Evolutionary conservation across 805 yeast species (phyloP).

Genomic region (Saturnispora dispora): DNA sequence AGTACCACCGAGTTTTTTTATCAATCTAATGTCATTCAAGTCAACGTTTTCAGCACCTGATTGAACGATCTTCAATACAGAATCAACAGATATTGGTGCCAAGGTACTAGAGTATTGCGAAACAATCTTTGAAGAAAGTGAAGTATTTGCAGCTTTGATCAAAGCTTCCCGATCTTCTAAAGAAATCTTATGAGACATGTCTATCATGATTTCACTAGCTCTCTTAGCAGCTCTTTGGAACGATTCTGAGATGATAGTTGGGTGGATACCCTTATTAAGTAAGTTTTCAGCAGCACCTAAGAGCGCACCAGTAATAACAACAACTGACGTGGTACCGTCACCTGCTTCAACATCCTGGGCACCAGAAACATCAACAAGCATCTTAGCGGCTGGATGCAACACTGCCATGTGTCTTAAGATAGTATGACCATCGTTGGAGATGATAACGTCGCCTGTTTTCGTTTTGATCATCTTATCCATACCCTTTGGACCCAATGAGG

Average conservation of each 20-base stretch:
- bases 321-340: slow-evolving; percentile 98
- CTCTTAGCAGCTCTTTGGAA: slow-evolving; percentile 83
- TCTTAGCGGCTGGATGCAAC: slow-evolving; percentile 95
- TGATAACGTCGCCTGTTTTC: slow-evolving; percentile 81
- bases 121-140: slow-evolving; percentile 89
- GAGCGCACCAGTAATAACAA: slow-evolving; percentile 87
- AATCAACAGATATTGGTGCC: slow-evolving; percentile 91
- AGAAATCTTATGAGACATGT: slow-evolving; percentile 77
- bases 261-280: slow-evolving; percentile 86
- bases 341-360: slow-evolving; percentile 99
- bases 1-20: slow-evolving; percentile 95
- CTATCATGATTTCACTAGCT: slow-evolving; percentile 71
- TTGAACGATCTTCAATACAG: slow-evolving; percentile 62
- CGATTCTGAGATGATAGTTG: slow-evolving; percentile 87
- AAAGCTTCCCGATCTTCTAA: slow-evolving; percentile 74
- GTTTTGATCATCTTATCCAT: slow-evolving; percentile 99
- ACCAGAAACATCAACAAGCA: slow-evolving; percentile 91
- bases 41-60: slow-evolving; percentile 59
- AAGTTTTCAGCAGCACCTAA: slow-evolving; percentile 92
- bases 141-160: slow-evolving; percentile 88
- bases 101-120: slow-evolving; percentile 80
- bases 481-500: slow-evolving; percentile 96
- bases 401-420: slow-evolving; percentile 96
- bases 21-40: slow-evolving; percentile 75
- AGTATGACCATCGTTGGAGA: slow-evolving; percentile 97